Percentiles rank a stretch among this genome's conserved stretches.
Evolutionary conservation across 768 basidiomycete species (phyloP).

Genomic region (Solioccasus polychromus): DNA sequence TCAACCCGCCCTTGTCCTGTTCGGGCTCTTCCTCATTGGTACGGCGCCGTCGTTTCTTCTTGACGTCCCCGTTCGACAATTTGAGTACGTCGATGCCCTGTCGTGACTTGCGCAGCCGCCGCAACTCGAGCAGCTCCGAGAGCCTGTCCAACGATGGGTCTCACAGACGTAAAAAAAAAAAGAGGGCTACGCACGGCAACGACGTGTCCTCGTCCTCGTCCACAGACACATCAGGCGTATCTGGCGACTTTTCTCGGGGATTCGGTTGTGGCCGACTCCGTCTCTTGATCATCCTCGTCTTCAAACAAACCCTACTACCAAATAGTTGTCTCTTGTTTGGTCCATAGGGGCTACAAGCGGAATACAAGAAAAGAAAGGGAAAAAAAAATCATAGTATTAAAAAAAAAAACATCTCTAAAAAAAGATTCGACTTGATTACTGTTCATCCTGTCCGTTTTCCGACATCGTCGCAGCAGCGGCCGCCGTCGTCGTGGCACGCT

Average conservation of each 20-base stretch:
- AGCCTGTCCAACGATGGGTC: constrained; percentile 42
- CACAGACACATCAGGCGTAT: constrained; percentile 6
- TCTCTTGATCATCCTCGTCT: constrained; percentile 83
- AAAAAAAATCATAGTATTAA: neutral
- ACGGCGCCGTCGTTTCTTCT: constrained; percentile 62
- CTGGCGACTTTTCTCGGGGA: constrained; percentile 48
- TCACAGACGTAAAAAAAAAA: neutral
- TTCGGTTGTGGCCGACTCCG: constrained; percentile 64
- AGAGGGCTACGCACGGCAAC: constrained; percentile 44
- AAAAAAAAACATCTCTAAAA: no score
- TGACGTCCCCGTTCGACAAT: constrained; percentile 79
- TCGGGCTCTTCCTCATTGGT: constrained; percentile 39
- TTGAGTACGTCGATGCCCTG: constrained; percentile 86
- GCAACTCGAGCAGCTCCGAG: constrained; percentile 80
- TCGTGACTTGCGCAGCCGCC: constrained; percentile 68
- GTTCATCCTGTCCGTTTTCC: constrained; percentile 11
- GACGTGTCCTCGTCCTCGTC: constrained; percentile 37
- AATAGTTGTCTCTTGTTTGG: neutral
- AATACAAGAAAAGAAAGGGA: no score
- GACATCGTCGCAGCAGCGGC: neutral
- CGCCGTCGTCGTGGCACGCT: constrained; percentile 15
- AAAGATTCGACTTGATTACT: neutral
- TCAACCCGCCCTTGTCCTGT: constrained; percentile 55
- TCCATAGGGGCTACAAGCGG: no score
- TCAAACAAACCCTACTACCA: no score